A percentile compares a stretch with the other conserved stretches of the same genome.
These are phyloP conservation scores for Crithidia mellificae DNA, from an alignment of 208 protist genomes.

Conservation along the genomic window DNA sequence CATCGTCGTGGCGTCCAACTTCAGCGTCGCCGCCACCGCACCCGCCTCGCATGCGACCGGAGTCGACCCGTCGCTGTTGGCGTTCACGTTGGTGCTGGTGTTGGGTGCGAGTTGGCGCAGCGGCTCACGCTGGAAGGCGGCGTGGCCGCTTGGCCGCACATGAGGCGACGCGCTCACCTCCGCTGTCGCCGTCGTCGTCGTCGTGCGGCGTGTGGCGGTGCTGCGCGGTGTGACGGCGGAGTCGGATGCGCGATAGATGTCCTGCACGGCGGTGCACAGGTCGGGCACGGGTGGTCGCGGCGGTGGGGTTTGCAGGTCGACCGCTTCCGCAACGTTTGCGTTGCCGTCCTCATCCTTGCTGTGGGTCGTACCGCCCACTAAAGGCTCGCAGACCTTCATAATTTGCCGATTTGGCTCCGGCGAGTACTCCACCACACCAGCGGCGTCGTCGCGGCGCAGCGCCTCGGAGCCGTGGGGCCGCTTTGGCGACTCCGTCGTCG, in stretches of 20 bases:
- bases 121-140: constrained; percentile 27
- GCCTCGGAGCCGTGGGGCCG: constrained; percentile 26
- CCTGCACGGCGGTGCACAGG: constrained; percentile 24
- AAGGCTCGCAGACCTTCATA: too few relatives aligned
- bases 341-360: not conserved
- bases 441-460: constrained; percentile 31
- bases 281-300: constrained; percentile 2
- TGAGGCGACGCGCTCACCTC: constrained; percentile 11
- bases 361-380: too few relatives aligned
- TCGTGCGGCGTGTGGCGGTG: not conserved
- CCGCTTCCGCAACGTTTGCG: not conserved
- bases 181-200: not conserved
- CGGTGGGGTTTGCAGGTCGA: not conserved
- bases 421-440: constrained; percentile 28
- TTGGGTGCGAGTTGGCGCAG: not conserved
- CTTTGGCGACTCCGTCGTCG: constrained; percentile 8
- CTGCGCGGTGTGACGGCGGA: constrained; percentile 1
- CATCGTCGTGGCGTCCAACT: constrained; percentile 1
- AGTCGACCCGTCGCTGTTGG: not conserved
- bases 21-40: not conserved
- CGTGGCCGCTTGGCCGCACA: constrained; percentile 18
- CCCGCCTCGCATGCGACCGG: not conserved
- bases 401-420: constrained; percentile 13
- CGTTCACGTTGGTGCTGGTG: not conserved
- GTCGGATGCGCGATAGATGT: constrained; percentile 27